Conservation (phyloP, 805 yeast species). For the Candida suzukii region DNA sequence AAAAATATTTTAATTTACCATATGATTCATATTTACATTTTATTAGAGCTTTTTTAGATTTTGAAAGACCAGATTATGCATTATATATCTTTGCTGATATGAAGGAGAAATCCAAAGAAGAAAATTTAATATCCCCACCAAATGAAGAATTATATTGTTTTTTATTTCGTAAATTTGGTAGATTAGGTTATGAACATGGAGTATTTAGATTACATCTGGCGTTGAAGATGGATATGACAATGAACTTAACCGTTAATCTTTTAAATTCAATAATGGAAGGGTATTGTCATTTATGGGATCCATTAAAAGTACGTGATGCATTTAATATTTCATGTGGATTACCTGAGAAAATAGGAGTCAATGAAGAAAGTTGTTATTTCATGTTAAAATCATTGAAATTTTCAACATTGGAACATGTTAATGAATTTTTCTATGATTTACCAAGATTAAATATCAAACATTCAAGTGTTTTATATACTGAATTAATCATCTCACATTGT, state of each 20-base stretch:
- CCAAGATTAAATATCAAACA: conserved; percentile 48
- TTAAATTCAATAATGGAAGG: conserved; percentile 62
- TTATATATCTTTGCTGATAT: conserved; percentile 54
- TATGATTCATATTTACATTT: conserved; percentile 52
- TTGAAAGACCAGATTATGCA: conserved; percentile 54
- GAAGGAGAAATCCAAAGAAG: conserved; percentile 46
- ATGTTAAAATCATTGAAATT: conserved; percentile 60
- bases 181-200: conserved; percentile 53
- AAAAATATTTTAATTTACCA: conserved; percentile 50
- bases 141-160: conserved; percentile 50
- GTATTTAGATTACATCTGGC: conserved; percentile 56
- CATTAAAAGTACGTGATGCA: conserved; percentile 47
- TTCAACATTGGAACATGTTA: conserved; percentile 46
- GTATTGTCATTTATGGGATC: conserved; percentile 50
- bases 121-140: conserved; percentile 48
- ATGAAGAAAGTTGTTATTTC: conserved; percentile 57
- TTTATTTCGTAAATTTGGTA: conserved; percentile 56
- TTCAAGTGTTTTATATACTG: conserved; percentile 43
- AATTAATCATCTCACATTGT: conserved; percentile 63
- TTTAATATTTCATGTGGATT: conserved; percentile 53
- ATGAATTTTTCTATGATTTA: conserved; percentile 54
- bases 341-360: conserved; percentile 44
- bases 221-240: conserved; percentile 52
- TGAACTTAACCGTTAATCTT: conserved; percentile 49
- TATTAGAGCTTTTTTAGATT: conserved; percentile 47